Conservation (phyloP, 1,284 basidiomycete species). For the Leccinum solheimii region DNA sequence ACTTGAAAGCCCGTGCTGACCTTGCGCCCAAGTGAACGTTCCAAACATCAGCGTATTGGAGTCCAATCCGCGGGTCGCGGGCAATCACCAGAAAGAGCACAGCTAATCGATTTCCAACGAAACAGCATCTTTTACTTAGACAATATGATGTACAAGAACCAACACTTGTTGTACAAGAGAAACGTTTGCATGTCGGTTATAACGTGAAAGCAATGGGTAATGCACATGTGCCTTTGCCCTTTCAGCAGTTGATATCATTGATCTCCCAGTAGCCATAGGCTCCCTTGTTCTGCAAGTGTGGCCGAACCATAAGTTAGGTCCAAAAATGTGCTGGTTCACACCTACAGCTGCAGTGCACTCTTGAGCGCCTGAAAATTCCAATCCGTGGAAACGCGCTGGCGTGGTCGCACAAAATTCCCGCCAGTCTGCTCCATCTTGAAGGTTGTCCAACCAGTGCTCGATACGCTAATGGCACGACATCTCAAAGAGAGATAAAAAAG, state of each 20-base stretch:
- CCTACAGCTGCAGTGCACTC: neutral
- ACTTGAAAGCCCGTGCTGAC: neutral
- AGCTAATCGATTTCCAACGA: neutral
- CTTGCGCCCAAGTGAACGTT: neutral
- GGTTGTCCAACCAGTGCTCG: neutral
- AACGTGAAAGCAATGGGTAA: neutral
- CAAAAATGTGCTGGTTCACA: neutral
- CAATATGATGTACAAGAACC: neutral
- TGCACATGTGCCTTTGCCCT: neutral
- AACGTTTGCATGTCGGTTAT: neutral
- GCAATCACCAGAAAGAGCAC: neutral
- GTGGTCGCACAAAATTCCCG: neutral
- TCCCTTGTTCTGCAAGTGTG: neutral
- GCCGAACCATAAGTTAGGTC: neutral
- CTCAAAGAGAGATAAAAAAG: neutral
- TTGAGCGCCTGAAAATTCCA: neutral
- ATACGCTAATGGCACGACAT: neutral
- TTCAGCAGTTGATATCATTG: neutral
- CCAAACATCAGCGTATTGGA: neutral
- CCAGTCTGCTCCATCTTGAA: neutral
- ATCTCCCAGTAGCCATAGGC: neutral
- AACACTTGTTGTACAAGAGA: neutral
- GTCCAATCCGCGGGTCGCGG: neutral
- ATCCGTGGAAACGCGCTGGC: neutral
- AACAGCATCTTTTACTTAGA: neutral